Evolutionary conservation across 2,329 filamentous ascomycete species (phyloP).

Genomic region (Plenodomus tracheiphilus): DNA sequence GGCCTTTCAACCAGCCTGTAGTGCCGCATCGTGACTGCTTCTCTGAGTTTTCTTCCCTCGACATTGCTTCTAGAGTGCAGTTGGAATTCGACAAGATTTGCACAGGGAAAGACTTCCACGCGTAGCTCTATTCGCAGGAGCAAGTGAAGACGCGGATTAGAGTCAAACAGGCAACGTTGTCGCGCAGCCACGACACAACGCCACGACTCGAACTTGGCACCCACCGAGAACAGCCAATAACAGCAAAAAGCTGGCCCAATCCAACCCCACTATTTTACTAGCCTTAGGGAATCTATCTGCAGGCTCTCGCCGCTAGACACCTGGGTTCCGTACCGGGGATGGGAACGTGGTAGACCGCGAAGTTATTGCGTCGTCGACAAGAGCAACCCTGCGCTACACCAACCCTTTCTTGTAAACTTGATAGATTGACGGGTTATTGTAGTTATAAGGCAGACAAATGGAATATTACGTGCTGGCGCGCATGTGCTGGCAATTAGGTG

Average conservation of each 20-base stretch:
- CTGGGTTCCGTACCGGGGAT: slow-evolving; percentile 2
- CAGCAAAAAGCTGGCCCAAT: slow-evolving; percentile 3
- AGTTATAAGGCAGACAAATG: no score
- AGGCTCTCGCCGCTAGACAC: neutral
- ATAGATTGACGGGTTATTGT: neutral
- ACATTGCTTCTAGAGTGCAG: no score
- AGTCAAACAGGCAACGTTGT: no score
- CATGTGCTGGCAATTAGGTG: neutral
- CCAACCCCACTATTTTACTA: slow-evolving; percentile 8
- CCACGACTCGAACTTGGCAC: neutral
- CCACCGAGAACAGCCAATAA: neutral
- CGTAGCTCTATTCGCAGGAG: no score
- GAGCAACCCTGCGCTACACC: neutral
- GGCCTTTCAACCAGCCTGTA: no score
- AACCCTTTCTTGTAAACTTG: neutral
- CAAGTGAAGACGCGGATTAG: no score
- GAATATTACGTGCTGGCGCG: no score
- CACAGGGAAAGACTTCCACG: no score
- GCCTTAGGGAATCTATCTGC: slow-evolving; percentile 2
- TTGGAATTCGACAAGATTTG: no score
- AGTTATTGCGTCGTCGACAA: neutral
- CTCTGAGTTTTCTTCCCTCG: no score
- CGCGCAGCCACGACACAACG: no score
- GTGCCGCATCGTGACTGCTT: no score
- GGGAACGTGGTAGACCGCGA: neutral